Conservation (phyloP, 1,284 basidiomycete genomes). For the Afroboletus lepidellus region DNA sequence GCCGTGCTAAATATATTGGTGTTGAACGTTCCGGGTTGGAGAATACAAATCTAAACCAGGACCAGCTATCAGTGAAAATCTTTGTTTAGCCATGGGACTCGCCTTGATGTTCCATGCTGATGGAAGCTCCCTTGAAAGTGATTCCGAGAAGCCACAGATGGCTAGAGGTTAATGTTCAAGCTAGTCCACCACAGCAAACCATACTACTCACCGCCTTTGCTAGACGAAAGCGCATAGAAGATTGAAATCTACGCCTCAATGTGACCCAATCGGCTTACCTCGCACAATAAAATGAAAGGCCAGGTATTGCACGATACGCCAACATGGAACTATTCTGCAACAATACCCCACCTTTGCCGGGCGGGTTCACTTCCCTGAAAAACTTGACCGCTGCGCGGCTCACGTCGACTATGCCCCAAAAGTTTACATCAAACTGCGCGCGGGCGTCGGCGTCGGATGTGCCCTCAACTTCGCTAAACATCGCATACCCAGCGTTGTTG, state of each 20-base stretch:
- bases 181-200: neutral
- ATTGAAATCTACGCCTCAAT: neutral
- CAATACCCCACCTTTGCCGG: conserved; percentile 11
- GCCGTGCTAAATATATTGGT: conserved; percentile 1
- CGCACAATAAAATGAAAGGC: conserved; percentile 11
- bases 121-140: neutral
- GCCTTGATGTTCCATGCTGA: neutral
- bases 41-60: conserved; percentile 20
- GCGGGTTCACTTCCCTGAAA: conserved; percentile 20
- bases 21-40: conserved; percentile 20
- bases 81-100: neutral
- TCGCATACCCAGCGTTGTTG: conserved; percentile 21
- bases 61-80: neutral
- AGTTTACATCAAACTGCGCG: conserved; percentile 19
- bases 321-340: conserved; percentile 18
- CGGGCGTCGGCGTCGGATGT: conserved; percentile 10
- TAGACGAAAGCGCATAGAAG: neutral
- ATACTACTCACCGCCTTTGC: conserved; percentile 16
- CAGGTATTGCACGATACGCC: conserved; percentile 4
- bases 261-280: neutral
- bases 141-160: neutral
- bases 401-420: conserved; percentile 13
- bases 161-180: neutral
- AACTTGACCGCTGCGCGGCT: conserved; percentile 14
- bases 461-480: conserved; percentile 13